A percentile compares a stretch with the other conserved stretches of the same genome.
These are phyloP conservation scores for Candida argentea DNA, from an alignment of 805 yeast genomes.

Conservation along the genomic window DNA sequence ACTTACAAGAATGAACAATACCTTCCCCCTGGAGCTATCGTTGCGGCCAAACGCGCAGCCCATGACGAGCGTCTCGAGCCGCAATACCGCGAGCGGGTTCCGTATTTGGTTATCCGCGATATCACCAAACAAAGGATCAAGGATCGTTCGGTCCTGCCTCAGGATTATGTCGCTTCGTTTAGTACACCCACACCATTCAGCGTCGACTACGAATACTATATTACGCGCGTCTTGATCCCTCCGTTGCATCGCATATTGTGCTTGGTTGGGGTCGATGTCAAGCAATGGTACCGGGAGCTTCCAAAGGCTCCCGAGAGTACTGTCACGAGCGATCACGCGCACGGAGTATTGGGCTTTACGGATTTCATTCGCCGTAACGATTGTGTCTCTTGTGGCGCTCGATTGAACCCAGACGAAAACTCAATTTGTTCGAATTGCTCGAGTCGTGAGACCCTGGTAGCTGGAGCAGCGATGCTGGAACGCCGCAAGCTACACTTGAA, in stretches of 20 bases:
- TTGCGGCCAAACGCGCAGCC: conserved; percentile 54
- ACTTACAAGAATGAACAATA: conserved; percentile 61
- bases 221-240: conserved; percentile 74
- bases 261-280: conserved; percentile 71
- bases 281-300: conserved; percentile 65
- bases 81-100: conserved; percentile 81
- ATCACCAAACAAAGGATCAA: conserved; percentile 47
- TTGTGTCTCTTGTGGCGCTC: conserved; percentile 19
- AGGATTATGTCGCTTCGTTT: conserved; percentile 44
- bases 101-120: conserved; percentile 66
- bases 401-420: conserved; percentile 2
- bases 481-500: no score
- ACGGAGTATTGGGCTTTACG: neutral
- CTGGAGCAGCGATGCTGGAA: no score
- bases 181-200: conserved; percentile 24
- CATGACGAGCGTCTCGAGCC: conserved; percentile 70
- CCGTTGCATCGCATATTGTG: conserved; percentile 81
- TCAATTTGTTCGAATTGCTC: conserved; percentile 10
- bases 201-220: conserved; percentile 79
- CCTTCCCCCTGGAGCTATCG: conserved; percentile 87
- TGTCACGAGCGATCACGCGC: neutral
- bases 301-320: conserved; percentile 33
- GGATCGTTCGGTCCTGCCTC: conserved; percentile 76
- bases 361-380: conserved; percentile 8
- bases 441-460: conserved; percentile 24